phyloP scores from a whole-genome alignment of 176 grass and related monocot genomes.

The Saccharum spontaneum region DNA sequence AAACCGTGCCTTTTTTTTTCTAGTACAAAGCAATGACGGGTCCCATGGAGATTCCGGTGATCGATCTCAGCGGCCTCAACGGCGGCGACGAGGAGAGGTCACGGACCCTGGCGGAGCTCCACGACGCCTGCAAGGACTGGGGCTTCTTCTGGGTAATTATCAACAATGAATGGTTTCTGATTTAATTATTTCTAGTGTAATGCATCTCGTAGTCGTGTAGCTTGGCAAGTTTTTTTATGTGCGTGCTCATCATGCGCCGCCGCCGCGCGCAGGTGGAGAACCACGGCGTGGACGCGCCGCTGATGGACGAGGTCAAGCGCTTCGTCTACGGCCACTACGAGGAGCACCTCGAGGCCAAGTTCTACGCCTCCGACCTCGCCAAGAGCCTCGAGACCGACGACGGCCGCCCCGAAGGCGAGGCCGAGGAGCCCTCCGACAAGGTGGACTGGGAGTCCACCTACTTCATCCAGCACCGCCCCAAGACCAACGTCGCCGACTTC shows the following conservation, averaged over 20 bases:
- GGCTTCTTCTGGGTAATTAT: slow-evolving; percentile 78
- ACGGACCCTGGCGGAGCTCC: slow-evolving; percentile 53
- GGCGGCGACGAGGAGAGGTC: slow-evolving; percentile 39
- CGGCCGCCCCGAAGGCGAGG: not conserved
- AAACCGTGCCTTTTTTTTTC: not conserved
- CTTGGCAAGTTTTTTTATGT: not conserved
- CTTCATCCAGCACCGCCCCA: slow-evolving; percentile 69
- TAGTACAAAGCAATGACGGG: slow-evolving; percentile 6
- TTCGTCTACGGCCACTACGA: slow-evolving; percentile 74
- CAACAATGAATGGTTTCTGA: not conserved
- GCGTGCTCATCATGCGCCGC: not conserved
- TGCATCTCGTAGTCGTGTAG: too few species aligned
- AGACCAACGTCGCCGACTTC: slow-evolving; percentile 35
- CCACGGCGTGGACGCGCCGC: slow-evolving; percentile 66
- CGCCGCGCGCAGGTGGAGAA: slow-evolving; percentile 53
- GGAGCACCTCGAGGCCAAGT: slow-evolving; percentile 49
- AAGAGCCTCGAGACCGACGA: slow-evolving; percentile 33
- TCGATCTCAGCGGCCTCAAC: slow-evolving; percentile 57
- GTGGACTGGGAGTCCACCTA: slow-evolving; percentile 84
- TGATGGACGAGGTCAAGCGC: slow-evolving; percentile 76
- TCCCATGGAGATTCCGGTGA: slow-evolving; percentile 68
- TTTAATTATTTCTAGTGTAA: too few species aligned
- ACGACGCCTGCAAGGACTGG: slow-evolving; percentile 65
- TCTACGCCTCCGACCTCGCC: slow-evolving; percentile 63
- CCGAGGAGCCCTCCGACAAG: not conserved